A percentile compares a stretch with the other conserved stretches of the same genome.
phyloP scores from a whole-genome alignment of 2,329 filamentous ascomycete genomes.

The Aspergillus phoenicis region DNA sequence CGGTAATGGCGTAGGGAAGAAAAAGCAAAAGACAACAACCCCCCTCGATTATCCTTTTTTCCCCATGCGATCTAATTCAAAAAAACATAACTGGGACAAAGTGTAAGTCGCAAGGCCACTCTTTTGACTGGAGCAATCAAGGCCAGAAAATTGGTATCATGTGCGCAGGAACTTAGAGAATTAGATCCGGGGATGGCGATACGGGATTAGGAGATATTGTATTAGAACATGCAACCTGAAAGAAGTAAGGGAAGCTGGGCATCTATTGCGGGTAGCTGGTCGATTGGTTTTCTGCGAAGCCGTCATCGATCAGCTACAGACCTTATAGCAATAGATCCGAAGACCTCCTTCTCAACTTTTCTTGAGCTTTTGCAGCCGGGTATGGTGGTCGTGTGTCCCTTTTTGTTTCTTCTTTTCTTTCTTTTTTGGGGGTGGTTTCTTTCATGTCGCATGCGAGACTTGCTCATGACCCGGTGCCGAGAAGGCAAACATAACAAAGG shows the following conservation, averaged over 20 bases:
- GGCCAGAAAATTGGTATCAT: conserved; percentile 42
- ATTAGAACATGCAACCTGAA: conserved; percentile 34
- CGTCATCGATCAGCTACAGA: conserved; percentile 35
- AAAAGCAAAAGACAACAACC: conserved; percentile 11
- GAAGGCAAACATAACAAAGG: conserved; percentile 26
- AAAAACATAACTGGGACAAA: conserved; percentile 26
- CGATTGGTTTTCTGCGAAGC: conserved; percentile 40
- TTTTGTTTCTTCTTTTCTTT: conserved; percentile 15
- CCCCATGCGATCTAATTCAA: conserved; percentile 30
- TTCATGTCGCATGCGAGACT: conserved; percentile 15
- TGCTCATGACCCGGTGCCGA: conserved; percentile 25
- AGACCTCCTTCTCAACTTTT: conserved; percentile 21
- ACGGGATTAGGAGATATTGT: conserved; percentile 39
- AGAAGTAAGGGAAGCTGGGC: conserved; percentile 25
- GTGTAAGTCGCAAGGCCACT: conserved; percentile 33
- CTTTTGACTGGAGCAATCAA: conserved; percentile 34
- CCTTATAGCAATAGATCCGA: conserved; percentile 25
- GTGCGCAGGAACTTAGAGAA: conserved; percentile 33
- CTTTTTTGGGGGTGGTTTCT: conserved; percentile 11
- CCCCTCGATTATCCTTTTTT: conserved; percentile 22
- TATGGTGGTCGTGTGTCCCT: conserved; percentile 12
- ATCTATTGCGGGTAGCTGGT: conserved; percentile 42
- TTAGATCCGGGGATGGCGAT: conserved; percentile 37
- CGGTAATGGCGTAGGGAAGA: conserved; percentile 19
- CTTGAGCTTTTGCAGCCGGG: conserved; percentile 12